Evolutionary conservation across 2,329 filamentous ascomycete genomes (phyloP), one percentile per base, ranked within the genome.

Genomic region (Amesomyces nigricolor): DNA sequence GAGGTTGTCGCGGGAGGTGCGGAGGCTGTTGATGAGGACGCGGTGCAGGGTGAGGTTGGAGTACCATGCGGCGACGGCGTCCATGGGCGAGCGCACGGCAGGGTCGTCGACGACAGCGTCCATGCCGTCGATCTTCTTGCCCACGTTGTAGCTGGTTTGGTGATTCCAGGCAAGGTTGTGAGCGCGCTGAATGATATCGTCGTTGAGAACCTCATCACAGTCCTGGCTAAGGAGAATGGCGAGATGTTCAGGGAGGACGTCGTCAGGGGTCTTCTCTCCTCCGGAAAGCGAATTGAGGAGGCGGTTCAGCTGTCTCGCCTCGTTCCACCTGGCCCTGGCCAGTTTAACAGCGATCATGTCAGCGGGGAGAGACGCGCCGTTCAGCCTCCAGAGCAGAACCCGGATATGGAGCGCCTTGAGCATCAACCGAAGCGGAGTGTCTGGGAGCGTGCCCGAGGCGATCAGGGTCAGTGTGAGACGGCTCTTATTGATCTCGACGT

Each of bases 51-150:
- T 77, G 53, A 86, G 78, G 60, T 83, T 89, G 0, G 91, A 95
- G 75, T 86, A 94, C 91, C 91, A 96, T 2, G 91, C 89, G 6
- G 91, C 89, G 50, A 96, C 82, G 11, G 90, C 91, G 70, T 96
- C 92, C 61, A 96, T 81, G 0, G 91, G 89, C 16, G 89, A 94
- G 51, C 88, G 83, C 58, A 96, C 88, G 2, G 90, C 86, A 51
- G 83, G 82, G 65, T 96, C 92, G 57, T 94, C 88, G 3, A 94
- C 88, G 1, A 96, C 89, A 5, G 82, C 79, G 66, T 95, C 88
- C 78, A 95, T 87, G 47, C 88, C 83, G 51, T 86, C 83, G 60
- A 89, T 86, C 19, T 78, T 75, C 3, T 79, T 75, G 43, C 78
- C 73, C 0, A 84, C 79, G 30, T 85, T 83, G 64, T 88, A 77